Conservation (phyloP, 2,329 filamentous ascomycete genomes). For the Aspergillus sp. region DNA sequence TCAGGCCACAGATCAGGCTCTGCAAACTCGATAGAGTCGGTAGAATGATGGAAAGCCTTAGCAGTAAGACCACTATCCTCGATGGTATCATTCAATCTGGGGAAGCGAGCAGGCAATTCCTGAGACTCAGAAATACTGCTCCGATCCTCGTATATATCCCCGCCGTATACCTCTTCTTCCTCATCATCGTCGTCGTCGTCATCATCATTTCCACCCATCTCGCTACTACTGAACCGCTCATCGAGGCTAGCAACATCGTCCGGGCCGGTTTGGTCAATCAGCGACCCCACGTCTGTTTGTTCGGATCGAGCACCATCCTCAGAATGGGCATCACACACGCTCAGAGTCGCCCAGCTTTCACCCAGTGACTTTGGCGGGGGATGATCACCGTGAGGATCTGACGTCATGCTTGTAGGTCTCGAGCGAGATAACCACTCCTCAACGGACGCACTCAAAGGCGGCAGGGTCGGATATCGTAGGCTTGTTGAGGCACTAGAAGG, state of each 20-base stretch:
- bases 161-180: conserved; percentile 14
- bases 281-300: conserved; percentile 38
- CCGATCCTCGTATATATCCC: conserved; percentile 13
- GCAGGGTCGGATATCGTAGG: conserved; percentile 38
- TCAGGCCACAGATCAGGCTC: conserved; percentile 39
- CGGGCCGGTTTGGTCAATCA: conserved; percentile 37
- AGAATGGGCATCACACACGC: conserved; percentile 38
- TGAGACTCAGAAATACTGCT: conserved; percentile 24
- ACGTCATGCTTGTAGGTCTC: conserved; percentile 37
- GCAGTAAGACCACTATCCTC: conserved; percentile 33
- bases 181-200: conserved; percentile 22
- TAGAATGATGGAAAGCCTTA: conserved; percentile 24
- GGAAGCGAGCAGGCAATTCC: conserved; percentile 24
- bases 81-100: conserved; percentile 22
- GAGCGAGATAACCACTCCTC: conserved; percentile 39
- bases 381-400: conserved; percentile 23
- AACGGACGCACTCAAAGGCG: conserved; percentile 33
- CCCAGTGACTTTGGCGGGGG: conserved; percentile 29
- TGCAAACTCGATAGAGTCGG: conserved; percentile 37
- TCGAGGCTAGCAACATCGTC: conserved; percentile 43
- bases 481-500: conserved; percentile 19
- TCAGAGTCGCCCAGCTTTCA: conserved; percentile 44
- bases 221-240: conserved; percentile 33
- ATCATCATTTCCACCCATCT: conserved; percentile 29
- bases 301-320: conserved; percentile 43